Percentiles rank a stretch among this genome's conserved stretches.
phyloP scores from a whole-genome alignment of 805 yeast genomes.

The Starmerella vaccinii region DNA sequence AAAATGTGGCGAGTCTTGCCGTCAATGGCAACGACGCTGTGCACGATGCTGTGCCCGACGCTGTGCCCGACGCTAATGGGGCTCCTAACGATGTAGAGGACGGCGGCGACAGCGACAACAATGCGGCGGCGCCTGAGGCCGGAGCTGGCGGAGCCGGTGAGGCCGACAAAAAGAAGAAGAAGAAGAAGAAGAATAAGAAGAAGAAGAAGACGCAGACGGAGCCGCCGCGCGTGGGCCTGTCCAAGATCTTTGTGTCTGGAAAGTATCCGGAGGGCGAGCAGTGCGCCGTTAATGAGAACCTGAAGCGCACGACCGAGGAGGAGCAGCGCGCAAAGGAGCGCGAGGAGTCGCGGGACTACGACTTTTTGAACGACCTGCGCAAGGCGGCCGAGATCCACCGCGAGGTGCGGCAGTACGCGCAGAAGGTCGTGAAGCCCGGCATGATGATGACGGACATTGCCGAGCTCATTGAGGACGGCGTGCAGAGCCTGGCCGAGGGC shows the following conservation, averaged over 20 bases:
- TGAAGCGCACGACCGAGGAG: slow-evolving; percentile 68
- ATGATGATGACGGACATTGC: slow-evolving; percentile 87
- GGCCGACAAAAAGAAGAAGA: slow-evolving; percentile 33
- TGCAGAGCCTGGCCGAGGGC: slow-evolving; percentile 61
- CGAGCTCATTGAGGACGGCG: slow-evolving; percentile 75
- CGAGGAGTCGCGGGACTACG: slow-evolving; percentile 44
- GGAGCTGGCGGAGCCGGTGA: slow-evolving; percentile 23
- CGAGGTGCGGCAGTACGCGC: slow-evolving; percentile 74
- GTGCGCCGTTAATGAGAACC: slow-evolving; percentile 14
- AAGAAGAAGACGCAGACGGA: slow-evolving; percentile 42
- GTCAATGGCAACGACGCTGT: background rate
- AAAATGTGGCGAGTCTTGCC: background rate
- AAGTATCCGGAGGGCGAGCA: slow-evolving; percentile 26
- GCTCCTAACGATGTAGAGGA: background rate
- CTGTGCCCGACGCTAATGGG: background rate
- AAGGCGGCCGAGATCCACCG: slow-evolving; percentile 95
- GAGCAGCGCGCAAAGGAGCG: slow-evolving; percentile 74
- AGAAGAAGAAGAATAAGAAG: slow-evolving; percentile 52
- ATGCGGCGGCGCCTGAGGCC: background rate
- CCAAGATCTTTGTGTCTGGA: slow-evolving; percentile 57
- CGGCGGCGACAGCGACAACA: background rate
- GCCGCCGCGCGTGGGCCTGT: slow-evolving; percentile 51
- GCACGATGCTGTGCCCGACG: background rate
- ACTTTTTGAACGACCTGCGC: slow-evolving; percentile 57
- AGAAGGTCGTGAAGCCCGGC: slow-evolving; percentile 70